phyloP scores from a whole-genome alignment of 441 rosid genomes.

The Manihot esculenta region DNA sequence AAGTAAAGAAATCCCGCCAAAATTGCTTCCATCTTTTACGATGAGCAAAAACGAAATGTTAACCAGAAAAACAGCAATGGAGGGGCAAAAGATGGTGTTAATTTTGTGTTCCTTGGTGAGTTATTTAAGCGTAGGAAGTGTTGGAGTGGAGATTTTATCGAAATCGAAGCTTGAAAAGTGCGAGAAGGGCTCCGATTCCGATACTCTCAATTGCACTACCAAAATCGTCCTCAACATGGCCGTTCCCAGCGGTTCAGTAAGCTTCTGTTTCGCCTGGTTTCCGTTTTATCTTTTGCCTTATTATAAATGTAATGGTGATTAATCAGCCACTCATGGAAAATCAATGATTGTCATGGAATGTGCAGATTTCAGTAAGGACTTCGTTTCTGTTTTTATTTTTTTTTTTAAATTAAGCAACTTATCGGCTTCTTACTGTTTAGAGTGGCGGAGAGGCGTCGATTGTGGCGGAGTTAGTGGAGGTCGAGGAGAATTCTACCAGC shows the following conservation, averaged over 20 bases:
- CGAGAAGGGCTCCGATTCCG: conserved; percentile 55
- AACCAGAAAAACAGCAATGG: background rate
- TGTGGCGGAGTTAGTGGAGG: conserved; percentile 20
- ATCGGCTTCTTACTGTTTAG: background rate
- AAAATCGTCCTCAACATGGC: conserved; percentile 81
- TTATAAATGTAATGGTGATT: background rate
- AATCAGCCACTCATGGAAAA: no score
- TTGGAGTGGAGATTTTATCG: conserved; percentile 68
- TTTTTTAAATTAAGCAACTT: no score
- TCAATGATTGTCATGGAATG: background rate
- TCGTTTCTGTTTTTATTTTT: background rate
- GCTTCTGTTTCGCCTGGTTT: background rate
- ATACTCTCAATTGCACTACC: conserved; percentile 59
- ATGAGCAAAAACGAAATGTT: no score
- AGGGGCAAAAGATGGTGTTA: background rate
- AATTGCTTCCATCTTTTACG: no score
- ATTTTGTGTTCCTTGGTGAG: conserved; percentile 1
- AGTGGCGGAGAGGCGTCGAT: no score
- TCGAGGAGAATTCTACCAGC: conserved; percentile 50
- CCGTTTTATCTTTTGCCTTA: no score
- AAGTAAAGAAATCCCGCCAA: no score
- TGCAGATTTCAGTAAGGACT: no score
- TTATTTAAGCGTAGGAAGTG: conserved; percentile 12
- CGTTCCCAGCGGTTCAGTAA: conserved; percentile 93
- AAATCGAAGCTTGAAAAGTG: conserved; percentile 86